Percentiles rank a stretch among this genome's conserved stretches.
Conservation (phyloP, 768 basidiomycete species). For the Amanita phalloides region DNA sequence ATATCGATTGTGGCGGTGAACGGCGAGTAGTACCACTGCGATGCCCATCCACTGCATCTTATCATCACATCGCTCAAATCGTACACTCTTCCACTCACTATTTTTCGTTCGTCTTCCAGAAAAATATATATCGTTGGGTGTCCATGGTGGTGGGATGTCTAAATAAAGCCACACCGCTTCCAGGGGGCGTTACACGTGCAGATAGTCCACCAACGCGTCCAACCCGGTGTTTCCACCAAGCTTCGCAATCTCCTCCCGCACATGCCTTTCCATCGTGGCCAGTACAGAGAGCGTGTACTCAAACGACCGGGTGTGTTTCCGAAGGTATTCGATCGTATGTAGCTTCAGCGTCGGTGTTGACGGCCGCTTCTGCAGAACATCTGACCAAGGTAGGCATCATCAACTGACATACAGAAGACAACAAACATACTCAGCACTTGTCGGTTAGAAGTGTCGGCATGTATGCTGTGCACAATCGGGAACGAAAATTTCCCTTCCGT, state of each 20-base stretch:
- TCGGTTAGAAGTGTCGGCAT: constrained; percentile 63
- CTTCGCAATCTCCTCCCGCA: constrained; percentile 51
- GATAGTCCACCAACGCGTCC: constrained; percentile 42
- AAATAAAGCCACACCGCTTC: neutral
- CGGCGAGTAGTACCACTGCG: constrained; percentile 37
- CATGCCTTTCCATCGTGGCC: constrained; percentile 52
- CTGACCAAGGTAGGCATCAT: constrained; percentile 24
- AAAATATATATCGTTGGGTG: constrained; percentile 30
- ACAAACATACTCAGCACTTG: constrained; percentile 68
- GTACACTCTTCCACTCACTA: constrained; percentile 21
- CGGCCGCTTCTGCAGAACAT: constrained; percentile 85
- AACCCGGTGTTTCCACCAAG: constrained; percentile 71
- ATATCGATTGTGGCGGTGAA: constrained; percentile 29
- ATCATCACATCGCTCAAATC: neutral
- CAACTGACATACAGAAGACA: neutral
- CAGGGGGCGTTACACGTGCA: constrained; percentile 23
- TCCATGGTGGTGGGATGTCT: neutral
- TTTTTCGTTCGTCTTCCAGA: constrained; percentile 31
- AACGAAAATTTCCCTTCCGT: constrained; percentile 98
- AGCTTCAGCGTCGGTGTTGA: constrained; percentile 70
- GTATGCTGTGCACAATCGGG: constrained; percentile 85
- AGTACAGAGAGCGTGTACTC: constrained; percentile 76
- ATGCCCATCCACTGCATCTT: constrained; percentile 30
- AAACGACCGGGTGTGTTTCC: constrained; percentile 70
- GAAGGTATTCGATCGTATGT: constrained; percentile 74